Percentiles rank a stretch among this genome's conserved stretches.
These are phyloP conservation scores for Ascochyta lentis DNA, from an alignment of 2,329 filamentous ascomycete genomes.

Conservation along the genomic window DNA sequence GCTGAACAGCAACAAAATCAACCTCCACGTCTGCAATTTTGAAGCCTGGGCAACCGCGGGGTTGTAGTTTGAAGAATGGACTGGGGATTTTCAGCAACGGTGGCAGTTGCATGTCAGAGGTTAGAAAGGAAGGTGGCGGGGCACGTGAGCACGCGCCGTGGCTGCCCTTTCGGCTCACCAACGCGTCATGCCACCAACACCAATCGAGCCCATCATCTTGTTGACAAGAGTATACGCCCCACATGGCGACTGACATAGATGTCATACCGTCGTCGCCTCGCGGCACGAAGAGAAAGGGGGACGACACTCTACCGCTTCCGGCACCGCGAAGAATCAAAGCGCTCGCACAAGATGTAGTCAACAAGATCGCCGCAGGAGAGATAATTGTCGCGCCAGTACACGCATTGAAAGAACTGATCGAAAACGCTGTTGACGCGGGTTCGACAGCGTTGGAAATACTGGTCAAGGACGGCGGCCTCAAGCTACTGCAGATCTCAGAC, in stretches of 20 bases:
- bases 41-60: neutral
- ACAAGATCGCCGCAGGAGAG: slow-evolving; percentile 97
- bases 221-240: neutral
- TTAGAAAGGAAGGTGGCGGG: slow-evolving; percentile 15
- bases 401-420: slow-evolving; percentile 93
- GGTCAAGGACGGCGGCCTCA: slow-evolving; percentile 93
- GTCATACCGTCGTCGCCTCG: slow-evolving; percentile 35
- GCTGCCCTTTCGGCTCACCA: slow-evolving; percentile 13
- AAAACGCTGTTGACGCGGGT: slow-evolving; percentile 97
- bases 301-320: slow-evolving; percentile 42
- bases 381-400: slow-evolving; percentile 98
- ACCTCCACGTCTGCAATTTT: too few relatives aligned
- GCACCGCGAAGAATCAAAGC: slow-evolving; percentile 67
- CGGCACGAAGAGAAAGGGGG: slow-evolving; percentile 47
- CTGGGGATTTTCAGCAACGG: neutral
- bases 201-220: neutral
- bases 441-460: slow-evolving; percentile 89
- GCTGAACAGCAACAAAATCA: too few relatives aligned
- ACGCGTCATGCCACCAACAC: slow-evolving; percentile 15
- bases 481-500: slow-evolving; percentile 94
- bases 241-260: slow-evolving; percentile 44
- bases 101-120: slow-evolving; percentile 20
- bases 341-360: slow-evolving; percentile 89
- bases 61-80: neutral
- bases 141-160: slow-evolving; percentile 25